Percentiles rank a stretch among this genome's conserved stretches.
Evolutionary conservation across 305 asterid genomes (phyloP).

Genomic region (Solanum hybrid): DNA sequence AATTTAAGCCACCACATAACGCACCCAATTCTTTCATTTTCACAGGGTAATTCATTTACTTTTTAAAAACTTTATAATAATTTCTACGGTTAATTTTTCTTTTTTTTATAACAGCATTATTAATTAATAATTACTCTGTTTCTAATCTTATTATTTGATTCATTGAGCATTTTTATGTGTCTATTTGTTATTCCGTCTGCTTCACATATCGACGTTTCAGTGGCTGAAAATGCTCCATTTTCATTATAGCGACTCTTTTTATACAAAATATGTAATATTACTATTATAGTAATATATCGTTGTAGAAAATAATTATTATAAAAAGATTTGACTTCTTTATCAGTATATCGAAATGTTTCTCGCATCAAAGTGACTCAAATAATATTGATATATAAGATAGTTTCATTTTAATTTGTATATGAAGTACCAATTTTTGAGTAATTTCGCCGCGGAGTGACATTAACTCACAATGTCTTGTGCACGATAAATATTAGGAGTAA

Average conservation of each 20-base stretch:
- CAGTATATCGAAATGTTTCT: background rate
- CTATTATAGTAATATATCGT: too few relatives aligned
- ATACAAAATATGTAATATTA: background rate
- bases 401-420: background rate
- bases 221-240: background rate
- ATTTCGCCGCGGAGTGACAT: background rate
- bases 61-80: background rate
- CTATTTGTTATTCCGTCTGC: background rate
- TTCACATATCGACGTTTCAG: background rate
- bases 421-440: too few relatives aligned
- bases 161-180: background rate
- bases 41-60: background rate
- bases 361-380: background rate
- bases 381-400: too few relatives aligned
- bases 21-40: background rate
- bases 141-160: background rate
- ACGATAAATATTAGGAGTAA: background rate
- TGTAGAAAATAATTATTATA: too few relatives aligned
- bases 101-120: background rate
- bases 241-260: background rate
- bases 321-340: too few relatives aligned
- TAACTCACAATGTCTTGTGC: background rate
- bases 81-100: background rate
- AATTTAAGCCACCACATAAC: background rate
- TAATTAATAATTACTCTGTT: background rate